A percentile compares a stretch with the other conserved stretches of the same genome.
phyloP scores from a whole-genome alignment of 2,329 filamentous ascomycete species.

The Verticillium albo-atrum region DNA sequence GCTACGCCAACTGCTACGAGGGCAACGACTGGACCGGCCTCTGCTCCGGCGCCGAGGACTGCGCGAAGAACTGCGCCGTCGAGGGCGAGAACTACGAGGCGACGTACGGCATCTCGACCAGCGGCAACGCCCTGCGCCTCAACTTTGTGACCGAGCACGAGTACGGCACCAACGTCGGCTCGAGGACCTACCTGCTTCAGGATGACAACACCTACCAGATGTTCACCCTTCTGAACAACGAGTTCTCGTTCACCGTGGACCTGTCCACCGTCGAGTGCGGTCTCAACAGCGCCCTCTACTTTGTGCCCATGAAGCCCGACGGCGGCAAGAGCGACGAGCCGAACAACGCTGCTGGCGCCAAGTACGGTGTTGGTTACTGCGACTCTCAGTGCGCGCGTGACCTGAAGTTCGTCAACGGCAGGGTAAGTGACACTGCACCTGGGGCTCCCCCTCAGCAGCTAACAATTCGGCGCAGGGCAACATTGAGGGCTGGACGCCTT shows the following conservation, averaged over 20 bases:
- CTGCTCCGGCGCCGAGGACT: constrained; percentile 34
- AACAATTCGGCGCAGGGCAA: constrained; percentile 29
- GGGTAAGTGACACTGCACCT: constrained; percentile 21
- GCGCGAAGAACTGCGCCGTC: constrained; percentile 39
- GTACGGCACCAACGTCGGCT: constrained; percentile 35
- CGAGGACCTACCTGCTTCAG: constrained; percentile 56
- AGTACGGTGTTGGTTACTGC: constrained; percentile 56
- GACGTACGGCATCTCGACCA: constrained; percentile 45
- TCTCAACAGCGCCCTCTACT: constrained; percentile 62
- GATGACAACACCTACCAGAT: constrained; percentile 52
- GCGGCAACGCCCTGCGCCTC: constrained; percentile 41
- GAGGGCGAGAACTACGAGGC: constrained; percentile 40
- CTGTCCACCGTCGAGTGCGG: constrained; percentile 59
- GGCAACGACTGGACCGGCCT: constrained; percentile 33
- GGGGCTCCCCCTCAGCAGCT: neutral
- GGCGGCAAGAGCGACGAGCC: constrained; percentile 43
- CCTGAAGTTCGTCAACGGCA: constrained; percentile 50
- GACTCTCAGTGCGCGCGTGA: constrained; percentile 43
- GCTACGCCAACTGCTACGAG: constrained; percentile 44
- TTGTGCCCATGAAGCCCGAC: constrained; percentile 52
- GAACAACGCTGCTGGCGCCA: constrained; percentile 42
- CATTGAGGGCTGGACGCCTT: constrained; percentile 43
- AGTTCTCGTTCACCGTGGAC: constrained; percentile 65
- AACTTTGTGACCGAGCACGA: constrained; percentile 47
- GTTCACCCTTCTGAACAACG: constrained; percentile 56